Evolutionary conservation across 495 filamentous ascomycete species (phyloP).

Genomic region (Acidiella bohemica): DNA sequence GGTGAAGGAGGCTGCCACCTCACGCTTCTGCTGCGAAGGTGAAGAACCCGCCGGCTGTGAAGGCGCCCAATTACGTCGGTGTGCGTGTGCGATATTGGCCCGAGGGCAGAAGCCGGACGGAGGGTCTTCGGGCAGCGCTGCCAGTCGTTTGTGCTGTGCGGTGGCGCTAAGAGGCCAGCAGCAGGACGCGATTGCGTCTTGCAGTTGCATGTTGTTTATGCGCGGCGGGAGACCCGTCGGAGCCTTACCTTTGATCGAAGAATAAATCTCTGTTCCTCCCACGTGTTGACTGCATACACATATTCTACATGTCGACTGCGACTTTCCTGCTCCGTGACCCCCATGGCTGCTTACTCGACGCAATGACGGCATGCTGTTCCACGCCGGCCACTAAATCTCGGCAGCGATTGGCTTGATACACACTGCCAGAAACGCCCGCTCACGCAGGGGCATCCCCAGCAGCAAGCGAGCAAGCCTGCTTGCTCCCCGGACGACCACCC

Average conservation of each 20-base stretch:
- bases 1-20: too few species aligned
- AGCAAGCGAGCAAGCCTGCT: background rate
- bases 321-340: background rate
- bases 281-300: background rate
- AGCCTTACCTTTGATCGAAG: background rate
- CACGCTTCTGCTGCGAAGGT: too few species aligned
- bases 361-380: constrained; percentile 3
- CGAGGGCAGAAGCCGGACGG: too few species aligned
- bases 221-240: background rate
- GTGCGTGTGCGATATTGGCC: too few species aligned
- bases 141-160: background rate
- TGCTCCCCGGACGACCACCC: background rate
- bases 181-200: background rate
- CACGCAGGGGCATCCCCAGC: constrained; percentile 6
- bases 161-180: background rate
- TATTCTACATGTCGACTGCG: background rate
- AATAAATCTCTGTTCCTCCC: background rate
- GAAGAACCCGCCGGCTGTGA: too few species aligned
- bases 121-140: background rate
- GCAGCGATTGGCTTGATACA: constrained; percentile 18
- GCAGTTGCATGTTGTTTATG: background rate
- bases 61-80: too few species aligned
- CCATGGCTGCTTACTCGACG: background rate
- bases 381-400: constrained; percentile 4
- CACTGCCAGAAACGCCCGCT: constrained; percentile 8